Percentiles rank a stretch among this genome's conserved stretches.
These are phyloP conservation scores for Colletotrichum godetiae DNA, from an alignment of 2,329 filamentous ascomycete genomes.

Conservation along the genomic window DNA sequence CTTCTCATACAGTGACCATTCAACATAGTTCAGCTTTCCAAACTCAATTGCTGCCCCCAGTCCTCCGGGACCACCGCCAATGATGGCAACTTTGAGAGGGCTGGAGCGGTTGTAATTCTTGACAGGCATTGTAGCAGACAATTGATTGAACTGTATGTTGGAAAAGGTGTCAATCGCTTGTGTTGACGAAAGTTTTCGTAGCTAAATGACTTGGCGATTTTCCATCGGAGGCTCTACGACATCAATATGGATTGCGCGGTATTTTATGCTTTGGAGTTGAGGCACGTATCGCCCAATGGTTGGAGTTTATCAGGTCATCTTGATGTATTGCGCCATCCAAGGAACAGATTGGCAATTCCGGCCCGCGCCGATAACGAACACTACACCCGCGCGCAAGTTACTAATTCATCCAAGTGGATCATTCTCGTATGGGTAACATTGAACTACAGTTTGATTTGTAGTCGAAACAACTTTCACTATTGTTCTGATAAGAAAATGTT, in stretches of 20 bases:
- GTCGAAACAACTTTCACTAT: too few species aligned
- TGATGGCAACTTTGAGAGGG: constrained; percentile 39
- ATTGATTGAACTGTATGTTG: neutral
- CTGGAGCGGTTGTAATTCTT: neutral
- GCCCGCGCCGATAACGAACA: constrained; percentile 22
- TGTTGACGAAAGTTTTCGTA: too few species aligned
- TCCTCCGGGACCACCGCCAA: constrained; percentile 41
- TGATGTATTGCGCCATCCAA: constrained; percentile 22
- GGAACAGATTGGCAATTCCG: constrained; percentile 29
- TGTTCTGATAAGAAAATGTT: too few species aligned
- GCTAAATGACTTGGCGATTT: neutral
- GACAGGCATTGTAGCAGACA: neutral
- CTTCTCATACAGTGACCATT: constrained; percentile 49
- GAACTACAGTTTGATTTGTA: neutral
- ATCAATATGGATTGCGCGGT: neutral
- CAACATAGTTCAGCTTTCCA: constrained; percentile 42
- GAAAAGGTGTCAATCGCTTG: neutral
- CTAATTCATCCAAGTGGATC: neutral
- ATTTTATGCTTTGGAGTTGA: constrained; percentile 11
- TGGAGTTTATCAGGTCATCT: constrained; percentile 8
- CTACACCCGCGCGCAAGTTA: neutral
- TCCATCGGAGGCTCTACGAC: neutral
- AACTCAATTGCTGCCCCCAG: constrained; percentile 48
- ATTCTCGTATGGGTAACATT: neutral
- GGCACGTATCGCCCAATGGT: neutral